Base-by-base conservation (phyloP, 805 yeast species). In the Hanseniaspora vineae region DNA sequence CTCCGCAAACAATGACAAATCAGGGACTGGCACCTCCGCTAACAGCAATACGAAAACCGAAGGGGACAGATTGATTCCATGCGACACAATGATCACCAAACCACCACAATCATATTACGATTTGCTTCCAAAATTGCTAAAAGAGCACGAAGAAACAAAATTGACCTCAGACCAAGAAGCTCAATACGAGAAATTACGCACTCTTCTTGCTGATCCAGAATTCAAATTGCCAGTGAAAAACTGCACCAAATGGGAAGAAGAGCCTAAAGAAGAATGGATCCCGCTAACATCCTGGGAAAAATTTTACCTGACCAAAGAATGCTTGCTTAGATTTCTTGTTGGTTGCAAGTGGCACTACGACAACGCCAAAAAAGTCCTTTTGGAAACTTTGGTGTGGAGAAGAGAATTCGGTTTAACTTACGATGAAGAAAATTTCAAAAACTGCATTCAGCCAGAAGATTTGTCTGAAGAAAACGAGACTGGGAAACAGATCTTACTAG, bases 401-500 rank as follows among this genome's bases (percentile, higher is more conserved):
- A 66, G 80, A 50, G 71, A 73, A 11, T 73, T 73, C 55, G 80
- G 80, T 1, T 49, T 62, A 14, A 54, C 60, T 2, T 69, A 58
- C 31, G 74, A 67, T 46, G 75, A 66, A 44, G 70, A 68, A 46
- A 55, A 52, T 9, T 52, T 52, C n/a, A 47, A 44, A 13, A 54
- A 57, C 29, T 67, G 67, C 39, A 48, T 60, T 42, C 65, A 70
- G 2, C 65, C 73, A 1, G 73, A 73, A 2, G 53, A 65, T 35
- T 72, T 74, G 13, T 69, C 68, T 31, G 58, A 59, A 6, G 81
- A 77, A 56, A 75, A 73, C 54, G 62, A 61, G 51, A 72, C 80
- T 1, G 81, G 81, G 15, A 76, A 76, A 53, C 72, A 75, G 50
- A 56, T 73, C n/a, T 61, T 76, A 18, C 56, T 77, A 18, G 81